A percentile compares a stretch with the other conserved stretches of the same genome.
phyloP scores from a whole-genome alignment of 495 filamentous ascomycete species.

The Neurospora terricola region DNA sequence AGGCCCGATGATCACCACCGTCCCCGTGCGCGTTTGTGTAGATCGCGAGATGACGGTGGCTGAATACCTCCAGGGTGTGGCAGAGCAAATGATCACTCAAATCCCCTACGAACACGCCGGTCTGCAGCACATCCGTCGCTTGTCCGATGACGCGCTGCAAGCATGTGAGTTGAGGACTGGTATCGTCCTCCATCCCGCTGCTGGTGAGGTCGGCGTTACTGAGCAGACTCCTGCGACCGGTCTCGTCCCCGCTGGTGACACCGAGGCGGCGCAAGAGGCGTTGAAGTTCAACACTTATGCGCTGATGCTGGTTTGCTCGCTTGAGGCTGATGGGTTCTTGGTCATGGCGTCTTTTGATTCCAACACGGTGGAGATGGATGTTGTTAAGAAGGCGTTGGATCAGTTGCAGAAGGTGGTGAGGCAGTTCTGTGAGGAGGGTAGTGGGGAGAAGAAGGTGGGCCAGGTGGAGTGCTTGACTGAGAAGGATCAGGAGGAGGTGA shows the following conservation, averaged over 20 bases:
- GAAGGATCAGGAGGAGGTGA: constrained; percentile 12
- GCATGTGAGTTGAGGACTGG: constrained; percentile 50
- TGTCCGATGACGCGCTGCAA: constrained; percentile 50
- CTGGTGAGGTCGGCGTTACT: constrained; percentile 17
- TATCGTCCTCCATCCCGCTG: constrained; percentile 36
- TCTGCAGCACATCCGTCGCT: constrained; percentile 55
- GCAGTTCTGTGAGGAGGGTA: constrained; percentile 19
- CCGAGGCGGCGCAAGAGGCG: constrained; percentile 50
- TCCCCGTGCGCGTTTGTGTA: constrained; percentile 48
- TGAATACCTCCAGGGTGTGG: constrained; percentile 42
- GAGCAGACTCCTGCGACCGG: constrained; percentile 36
- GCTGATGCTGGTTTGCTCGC: constrained; percentile 52
- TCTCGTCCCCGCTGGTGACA: constrained; percentile 37
- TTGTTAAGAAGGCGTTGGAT: constrained; percentile 22
- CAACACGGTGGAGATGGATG: constrained; percentile 21
- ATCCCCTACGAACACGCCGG: constrained; percentile 59
- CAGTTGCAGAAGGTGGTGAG: constrained; percentile 21
- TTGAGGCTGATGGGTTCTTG: constrained; percentile 45
- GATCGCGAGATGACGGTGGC: constrained; percentile 15
- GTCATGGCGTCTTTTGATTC: constrained; percentile 56
- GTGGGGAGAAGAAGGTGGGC: constrained; percentile 13
- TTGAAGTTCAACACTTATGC: constrained; percentile 60
- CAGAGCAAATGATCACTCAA: constrained; percentile 40
- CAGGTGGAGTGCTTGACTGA: constrained; percentile 17
- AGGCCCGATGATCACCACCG: constrained; percentile 54